Base-by-base conservation (phyloP, 2,329 filamentous ascomycete genomes). In the Cladosporium sp. region DNA sequence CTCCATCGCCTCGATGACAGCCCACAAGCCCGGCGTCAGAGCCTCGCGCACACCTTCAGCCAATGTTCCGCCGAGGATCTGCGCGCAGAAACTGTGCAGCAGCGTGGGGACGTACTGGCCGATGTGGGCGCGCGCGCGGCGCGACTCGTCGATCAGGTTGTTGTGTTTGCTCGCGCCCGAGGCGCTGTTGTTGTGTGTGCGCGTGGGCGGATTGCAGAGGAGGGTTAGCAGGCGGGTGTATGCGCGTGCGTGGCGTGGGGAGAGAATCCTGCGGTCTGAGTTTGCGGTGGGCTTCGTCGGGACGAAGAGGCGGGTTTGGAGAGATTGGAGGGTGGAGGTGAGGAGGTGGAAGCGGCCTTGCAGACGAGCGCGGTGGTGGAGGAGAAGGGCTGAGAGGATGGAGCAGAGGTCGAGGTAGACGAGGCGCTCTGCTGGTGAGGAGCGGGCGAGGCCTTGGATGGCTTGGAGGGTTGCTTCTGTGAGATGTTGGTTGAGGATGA, bases 331-430 rank as follows among this genome's bases (percentile, higher is more conserved):
- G 14, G 84, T 77, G 0, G 82, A 80, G 6, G 88, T 75, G 18
- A 89, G 76, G 12, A 89, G 78, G 70, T 89, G 86, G 75, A 85
- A 85, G 28, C 87, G 85, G 8, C 86, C 86, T 40, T 84, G 83
- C 11, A 89, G 78, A 50, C 85, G 84, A 18, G 83, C 78, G 26
- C 86, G 83, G 70, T 88, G 83, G 14, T 87, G 79, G n/a, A 83
- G 78, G 8, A 89, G 75, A 8, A 88, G 74, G 0, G 81, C 75
- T 10, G 82, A 82, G 64, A 84, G 77, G 11, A 87, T 78, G 40
- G 81, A 77, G 72, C 85, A 88, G 11, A 88, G 76, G 50, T 84
- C 82, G 5, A 80, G 78, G 75, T 82, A 88, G 55, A 88, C 78
- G 1, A 72, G n/a, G 72, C 74, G 59, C 71, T 66, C 12, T 67